A percentile compares a stretch with the other conserved stretches of the same genome.
Conservation (phyloP, 2,329 filamentous ascomycete genomes). For the Talaromyces rugulosus region DNA sequence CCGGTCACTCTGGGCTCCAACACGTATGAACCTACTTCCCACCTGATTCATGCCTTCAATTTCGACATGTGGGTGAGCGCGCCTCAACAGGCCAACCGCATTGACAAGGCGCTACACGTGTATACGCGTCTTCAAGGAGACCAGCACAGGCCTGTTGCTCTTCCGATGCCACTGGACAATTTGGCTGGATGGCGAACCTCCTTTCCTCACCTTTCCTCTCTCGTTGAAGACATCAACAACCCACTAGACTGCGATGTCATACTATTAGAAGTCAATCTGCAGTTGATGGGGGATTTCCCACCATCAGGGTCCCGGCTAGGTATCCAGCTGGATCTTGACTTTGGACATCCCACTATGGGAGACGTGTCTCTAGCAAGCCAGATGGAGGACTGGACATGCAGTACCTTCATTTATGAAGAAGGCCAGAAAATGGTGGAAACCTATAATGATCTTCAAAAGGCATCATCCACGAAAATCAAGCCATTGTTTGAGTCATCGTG, state of each 20-base stretch:
- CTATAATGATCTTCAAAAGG: constrained; percentile 30
- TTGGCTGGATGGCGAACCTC: constrained; percentile 36
- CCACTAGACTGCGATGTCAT: constrained; percentile 40
- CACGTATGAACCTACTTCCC: constrained; percentile 25
- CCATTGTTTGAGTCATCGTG: constrained; percentile 42
- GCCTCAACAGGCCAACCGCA: constrained; percentile 30
- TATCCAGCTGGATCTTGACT: constrained; percentile 41
- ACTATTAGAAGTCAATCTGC: constrained; percentile 39
- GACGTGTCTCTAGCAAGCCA: constrained; percentile 29
- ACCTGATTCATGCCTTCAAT: constrained; percentile 32
- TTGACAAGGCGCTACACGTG: constrained; percentile 39
- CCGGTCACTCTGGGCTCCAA: constrained; percentile 32
- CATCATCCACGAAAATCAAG: constrained; percentile 37
- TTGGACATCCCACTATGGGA: constrained; percentile 29
- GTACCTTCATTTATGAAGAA: constrained; percentile 39
- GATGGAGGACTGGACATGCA: constrained; percentile 41
- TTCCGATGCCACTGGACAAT: constrained; percentile 37
- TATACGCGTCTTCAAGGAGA: constrained; percentile 42
- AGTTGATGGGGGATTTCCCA: constrained; percentile 42
- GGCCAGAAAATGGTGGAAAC: constrained; percentile 27
- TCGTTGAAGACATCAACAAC: constrained; percentile 30
- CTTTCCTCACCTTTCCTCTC: constrained; percentile 37
- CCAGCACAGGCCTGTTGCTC: constrained; percentile 28
- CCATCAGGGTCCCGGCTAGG: constrained; percentile 37
- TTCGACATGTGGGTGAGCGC: constrained; percentile 46